Evolutionary conservation across 192 early-diverging fungal species (phyloP).

Genomic region (Backusella parvicylindrica): DNA sequence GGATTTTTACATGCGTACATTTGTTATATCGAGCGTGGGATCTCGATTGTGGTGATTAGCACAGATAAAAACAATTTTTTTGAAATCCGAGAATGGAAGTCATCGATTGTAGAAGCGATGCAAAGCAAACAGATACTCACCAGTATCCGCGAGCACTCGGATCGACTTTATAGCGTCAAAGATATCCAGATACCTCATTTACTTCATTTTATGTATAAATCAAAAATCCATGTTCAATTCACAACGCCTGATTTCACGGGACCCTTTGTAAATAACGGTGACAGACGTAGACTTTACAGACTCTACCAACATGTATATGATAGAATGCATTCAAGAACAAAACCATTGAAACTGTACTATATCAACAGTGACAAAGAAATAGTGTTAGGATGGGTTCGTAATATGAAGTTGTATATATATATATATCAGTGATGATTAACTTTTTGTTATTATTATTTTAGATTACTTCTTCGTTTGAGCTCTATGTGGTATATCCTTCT

Average conservation of each 20-base stretch:
- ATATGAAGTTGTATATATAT: background rate
- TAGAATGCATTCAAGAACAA: slow-evolving; percentile 48
- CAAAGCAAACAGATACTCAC: slow-evolving; percentile 21
- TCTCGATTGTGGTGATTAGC: slow-evolving; percentile 72
- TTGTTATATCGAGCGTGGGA: slow-evolving; percentile 69
- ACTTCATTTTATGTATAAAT: slow-evolving; percentile 74
- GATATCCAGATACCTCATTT: slow-evolving; percentile 62
- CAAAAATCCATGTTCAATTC: slow-evolving; percentile 59
- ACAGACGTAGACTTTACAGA: slow-evolving; percentile 52
- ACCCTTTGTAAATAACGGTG: slow-evolving; percentile 52
- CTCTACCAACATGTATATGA: slow-evolving; percentile 60
- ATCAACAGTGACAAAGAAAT: slow-evolving; percentile 47
- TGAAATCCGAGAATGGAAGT: slow-evolving; percentile 67
- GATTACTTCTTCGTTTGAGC: slow-evolving; percentile 64
- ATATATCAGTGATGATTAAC: too few relatives aligned
- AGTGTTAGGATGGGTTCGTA: slow-evolving; percentile 62
- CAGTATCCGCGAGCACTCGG: slow-evolving; percentile 42
- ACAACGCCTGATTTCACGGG: slow-evolving; percentile 56
- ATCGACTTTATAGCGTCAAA: slow-evolving; percentile 48
- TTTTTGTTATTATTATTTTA: too few relatives aligned
- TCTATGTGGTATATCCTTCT: slow-evolving; percentile 67
- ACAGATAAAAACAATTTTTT: slow-evolving; percentile 85
- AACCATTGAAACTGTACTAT: slow-evolving; percentile 54
- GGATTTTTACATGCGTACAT: slow-evolving; percentile 90
- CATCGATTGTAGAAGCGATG: slow-evolving; percentile 58